Percentiles rank a stretch among this genome's conserved stretches.
Evolutionary conservation across 768 basidiomycete genomes (phyloP).

Genomic region (Tulasnella sp.): DNA sequence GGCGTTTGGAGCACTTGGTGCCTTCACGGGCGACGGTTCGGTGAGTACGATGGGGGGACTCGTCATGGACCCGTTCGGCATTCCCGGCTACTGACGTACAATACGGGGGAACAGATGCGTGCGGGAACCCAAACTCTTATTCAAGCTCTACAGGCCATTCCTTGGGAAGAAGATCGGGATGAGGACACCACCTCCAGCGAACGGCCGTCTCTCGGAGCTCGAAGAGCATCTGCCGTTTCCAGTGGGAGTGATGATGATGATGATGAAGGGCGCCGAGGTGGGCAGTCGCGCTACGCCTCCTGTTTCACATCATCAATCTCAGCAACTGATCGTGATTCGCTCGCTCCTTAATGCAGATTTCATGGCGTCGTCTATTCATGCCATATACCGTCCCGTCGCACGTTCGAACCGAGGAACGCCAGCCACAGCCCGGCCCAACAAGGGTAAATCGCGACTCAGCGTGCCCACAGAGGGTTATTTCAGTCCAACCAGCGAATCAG

Average conservation of each 20-base stretch:
- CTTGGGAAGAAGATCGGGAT: slow-evolving; percentile 67
- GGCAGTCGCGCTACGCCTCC: not conserved
- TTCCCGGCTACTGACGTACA: not conserved
- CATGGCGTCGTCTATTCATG: slow-evolving; percentile 81
- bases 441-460: not conserved
- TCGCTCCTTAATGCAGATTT: slow-evolving; percentile 38
- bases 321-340: not conserved
- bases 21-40: slow-evolving; percentile 67
- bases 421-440: slow-evolving; percentile 7
- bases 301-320: not conserved
- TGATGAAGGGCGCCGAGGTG: slow-evolving; percentile 30
- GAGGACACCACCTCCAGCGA: slow-evolving; percentile 58
- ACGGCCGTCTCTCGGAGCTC: not conserved
- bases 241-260: slow-evolving; percentile 59
- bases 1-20: slow-evolving; percentile 38
- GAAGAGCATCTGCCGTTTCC: slow-evolving; percentile 6
- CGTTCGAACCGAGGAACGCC: slow-evolving; percentile 27
- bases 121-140: slow-evolving; percentile 85
- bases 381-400: slow-evolving; percentile 67
- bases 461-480: slow-evolving; percentile 15
- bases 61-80: not conserved
- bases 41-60: slow-evolving; percentile 44
- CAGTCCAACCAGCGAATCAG: slow-evolving; percentile 15
- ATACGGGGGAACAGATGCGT: slow-evolving; percentile 57
- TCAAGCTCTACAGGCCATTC: slow-evolving; percentile 80